Conservation (phyloP, 495 filamentous ascomycete genomes). For the Astrothelium macrocarpum region DNA sequence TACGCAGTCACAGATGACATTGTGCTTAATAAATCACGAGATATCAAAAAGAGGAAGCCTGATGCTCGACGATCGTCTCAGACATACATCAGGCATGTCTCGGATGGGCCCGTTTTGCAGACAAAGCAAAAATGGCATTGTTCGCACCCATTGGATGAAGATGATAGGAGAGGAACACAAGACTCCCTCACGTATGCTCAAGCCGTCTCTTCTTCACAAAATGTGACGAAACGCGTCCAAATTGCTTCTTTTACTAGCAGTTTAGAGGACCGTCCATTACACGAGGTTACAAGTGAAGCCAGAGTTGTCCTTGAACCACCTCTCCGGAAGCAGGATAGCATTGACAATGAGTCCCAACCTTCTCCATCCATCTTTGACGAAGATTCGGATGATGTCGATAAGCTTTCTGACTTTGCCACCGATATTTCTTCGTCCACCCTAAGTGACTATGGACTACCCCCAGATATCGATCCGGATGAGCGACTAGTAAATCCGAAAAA, state of each 20-base stretch:
- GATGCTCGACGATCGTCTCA: not conserved
- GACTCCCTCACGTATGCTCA: not conserved
- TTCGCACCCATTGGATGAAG: not conserved
- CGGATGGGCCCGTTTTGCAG: not conserved
- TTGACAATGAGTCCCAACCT: conserved; percentile 10
- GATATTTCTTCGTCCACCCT: conserved; percentile 4
- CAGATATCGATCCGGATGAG: conserved; percentile 12
- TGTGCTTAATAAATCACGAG: not conserved
- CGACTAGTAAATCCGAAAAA: conserved; percentile 3
- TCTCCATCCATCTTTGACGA: conserved; percentile 11
- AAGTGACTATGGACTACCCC: conserved; percentile 5
- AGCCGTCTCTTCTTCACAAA: not conserved
- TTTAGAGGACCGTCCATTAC: not conserved
- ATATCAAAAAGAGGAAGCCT: not conserved
- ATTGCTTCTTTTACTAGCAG: not conserved
- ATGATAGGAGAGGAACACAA: not conserved
- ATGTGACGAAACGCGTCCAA: not conserved
- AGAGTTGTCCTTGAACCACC: not conserved
- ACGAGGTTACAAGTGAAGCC: not conserved
- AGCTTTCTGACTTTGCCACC: conserved; percentile 8
- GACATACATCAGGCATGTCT: not conserved
- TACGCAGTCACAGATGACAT: not conserved
- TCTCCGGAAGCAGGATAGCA: not conserved
- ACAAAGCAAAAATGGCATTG: not conserved
- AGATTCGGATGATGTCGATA: not conserved